Evolutionary conservation across 1,284 basidiomycete genomes (phyloP), one percentile per base, ranked within the genome.

Genomic region (Tylopilus orsonianus): DNA sequence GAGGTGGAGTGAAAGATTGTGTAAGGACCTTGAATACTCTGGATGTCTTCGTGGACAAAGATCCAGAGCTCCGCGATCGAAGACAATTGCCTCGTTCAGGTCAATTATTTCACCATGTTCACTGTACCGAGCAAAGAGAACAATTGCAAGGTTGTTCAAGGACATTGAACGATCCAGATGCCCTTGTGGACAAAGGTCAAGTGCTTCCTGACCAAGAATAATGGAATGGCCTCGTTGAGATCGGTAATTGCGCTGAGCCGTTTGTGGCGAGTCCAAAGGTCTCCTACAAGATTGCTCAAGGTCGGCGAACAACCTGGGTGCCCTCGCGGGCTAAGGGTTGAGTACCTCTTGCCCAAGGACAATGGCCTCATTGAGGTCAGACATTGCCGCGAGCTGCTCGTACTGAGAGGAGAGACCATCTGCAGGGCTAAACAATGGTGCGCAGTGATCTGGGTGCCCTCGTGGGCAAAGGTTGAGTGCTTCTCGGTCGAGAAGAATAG

Each of bases 171-270:
- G 29, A 19, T 36, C 38, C 5, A 42, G 44, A 16, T 52, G 39
- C 8, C 43, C 36, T n/a, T n/a, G n/a, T n/a, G n/a, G n/a, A n/a
- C n/a, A n/a, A n/a, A n/a, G n/a, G n/a, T n/a, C n/a, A n/a, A 7
- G 27, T 30, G 42, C 43, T 16, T 26, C 35, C n/a, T 13, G 23
- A 5, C 13, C 4, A 12, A 24, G 30, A 5, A n/a, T 32, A 14
- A 32, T 32, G 30, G 30, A 23, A 54, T 46, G 8, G 44, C 43
- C 27, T 48, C 44, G 16, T 54, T 22, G 14, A 55, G 35, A 16
- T 50, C 54, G 8, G 20, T 24, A 5, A 37, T 30, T 8, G 2
- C 23, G 5, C 16, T 9, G 5, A 30, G 32, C 10, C 30, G n/a
- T 8, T 18, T 8, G 14, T 36, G 41, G n/a, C 38, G 33, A 22